A percentile compares a stretch with the other conserved stretches of the same genome.
Evolutionary conservation across 2,329 filamentous ascomycete species (phyloP).

Genomic region (Aaosphaeria arxii): DNA sequence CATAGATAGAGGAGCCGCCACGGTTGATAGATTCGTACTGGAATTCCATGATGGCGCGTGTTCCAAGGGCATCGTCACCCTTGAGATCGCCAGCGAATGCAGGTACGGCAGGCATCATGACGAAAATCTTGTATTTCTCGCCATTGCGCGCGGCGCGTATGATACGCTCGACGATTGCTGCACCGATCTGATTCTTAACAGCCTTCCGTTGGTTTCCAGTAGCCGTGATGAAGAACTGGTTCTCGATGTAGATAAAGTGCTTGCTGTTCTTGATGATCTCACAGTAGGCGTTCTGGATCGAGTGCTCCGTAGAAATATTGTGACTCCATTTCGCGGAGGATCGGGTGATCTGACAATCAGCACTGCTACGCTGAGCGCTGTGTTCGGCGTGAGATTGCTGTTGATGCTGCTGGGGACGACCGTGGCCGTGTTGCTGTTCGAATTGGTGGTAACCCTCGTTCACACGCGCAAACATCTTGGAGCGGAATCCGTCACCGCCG

Average conservation of each 20-base stretch:
- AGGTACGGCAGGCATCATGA: slow-evolving; percentile 76
- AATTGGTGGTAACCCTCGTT: slow-evolving; percentile 22
- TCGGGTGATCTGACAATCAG: slow-evolving; percentile 36
- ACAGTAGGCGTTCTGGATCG: slow-evolving; percentile 82
- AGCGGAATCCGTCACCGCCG: slow-evolving; percentile 19
- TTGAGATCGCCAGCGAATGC: slow-evolving; percentile 80
- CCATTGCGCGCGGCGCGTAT: slow-evolving; percentile 64
- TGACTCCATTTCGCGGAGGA: slow-evolving; percentile 57
- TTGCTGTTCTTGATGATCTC: slow-evolving; percentile 65
- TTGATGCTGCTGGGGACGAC: slow-evolving; percentile 10
- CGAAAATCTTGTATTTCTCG: slow-evolving; percentile 70
- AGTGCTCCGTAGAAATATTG: slow-evolving; percentile 62
- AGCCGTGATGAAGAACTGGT: slow-evolving; percentile 87
- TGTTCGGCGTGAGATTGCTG: slow-evolving; percentile 29
- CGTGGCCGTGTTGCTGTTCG: slow-evolving; percentile 20
- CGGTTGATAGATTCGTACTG: slow-evolving; percentile 79
- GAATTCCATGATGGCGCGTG: slow-evolving; percentile 84
- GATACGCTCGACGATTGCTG: slow-evolving; percentile 75
- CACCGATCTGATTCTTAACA: slow-evolving; percentile 74
- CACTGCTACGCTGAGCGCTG: slow-evolving; percentile 23
- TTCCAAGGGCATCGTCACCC: slow-evolving; percentile 69
- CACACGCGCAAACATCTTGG: slow-evolving; percentile 25
- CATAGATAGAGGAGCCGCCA: slow-evolving; percentile 74
- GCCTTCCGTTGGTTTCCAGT: slow-evolving; percentile 69
- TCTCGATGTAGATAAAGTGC: slow-evolving; percentile 79